Base-by-base conservation (phyloP, 176 grass and related monocot genomes). In the Puya raimondii region DNA sequence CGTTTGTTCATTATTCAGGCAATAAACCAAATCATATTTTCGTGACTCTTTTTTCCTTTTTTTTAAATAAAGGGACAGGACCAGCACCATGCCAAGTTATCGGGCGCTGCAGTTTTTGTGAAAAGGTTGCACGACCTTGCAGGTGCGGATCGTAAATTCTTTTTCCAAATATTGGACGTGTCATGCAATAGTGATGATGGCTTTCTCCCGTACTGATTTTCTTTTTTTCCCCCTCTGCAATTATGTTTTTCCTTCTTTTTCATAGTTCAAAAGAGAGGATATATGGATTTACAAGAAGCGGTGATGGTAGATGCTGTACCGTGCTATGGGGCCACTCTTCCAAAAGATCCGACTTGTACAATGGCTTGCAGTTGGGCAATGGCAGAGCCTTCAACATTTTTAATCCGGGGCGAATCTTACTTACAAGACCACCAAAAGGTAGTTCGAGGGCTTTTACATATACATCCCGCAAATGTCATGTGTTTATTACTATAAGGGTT, bases 331-430 rank as follows among this genome's bases (percentile, higher is more conserved):
- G 73, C 84, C 66, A 99, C 94, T 77, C 90, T 99, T 67, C 87
- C 84, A 25, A 99, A 93, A 88, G 94, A 99, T 72, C 64, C 80
- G 16, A 90, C 42, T 64, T 84, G 21, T 79, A 76, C 71, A 63
- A 65, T 83, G 12, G 65, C 79, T 73, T 93, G 83, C 67, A 91
- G 68, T 67, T 99, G 94, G 86, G 78, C 89, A 50, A 93, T 82
- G 66, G 86, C 94, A 82, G 90, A 99, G 73, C 87, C 90, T 72
- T 84, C 90, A 52, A 86, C 87, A 78, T 99, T 99, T 72, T 85
- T 99, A 83, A 86, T 99, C 23, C 85, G 94, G 1, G 87, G 90
- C 27, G 84, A 93, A 77, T 93, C 94, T 47, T 99, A 93, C 78
- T 84, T 99, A 74, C 75, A 67, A 10, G 82, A 99, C 75, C 85